These are phyloP conservation scores for Omphalotus guepiniiformis DNA, from an alignment of 768 basidiomycete genomes.

Conservation along the genomic window DNA sequence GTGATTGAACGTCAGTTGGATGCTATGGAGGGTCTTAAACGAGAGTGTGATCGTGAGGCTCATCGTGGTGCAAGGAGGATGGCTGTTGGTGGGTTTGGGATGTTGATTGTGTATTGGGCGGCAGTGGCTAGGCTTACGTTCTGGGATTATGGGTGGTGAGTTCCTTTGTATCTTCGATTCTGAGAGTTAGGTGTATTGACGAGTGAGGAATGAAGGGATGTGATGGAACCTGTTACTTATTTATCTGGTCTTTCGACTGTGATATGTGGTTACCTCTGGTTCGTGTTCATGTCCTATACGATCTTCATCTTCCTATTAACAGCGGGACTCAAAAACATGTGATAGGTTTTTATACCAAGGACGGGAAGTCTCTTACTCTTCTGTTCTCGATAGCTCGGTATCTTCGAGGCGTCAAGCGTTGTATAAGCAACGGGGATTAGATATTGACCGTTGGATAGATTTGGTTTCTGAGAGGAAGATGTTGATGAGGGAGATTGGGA, in stretches of 20 bases:
- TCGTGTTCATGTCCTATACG: background rate
- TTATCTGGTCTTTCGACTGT: constrained; percentile 59
- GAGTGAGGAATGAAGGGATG: constrained; percentile 35
- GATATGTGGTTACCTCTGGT: constrained; percentile 60
- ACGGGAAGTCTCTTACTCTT: constrained; percentile 62
- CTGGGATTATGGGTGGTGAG: constrained; percentile 54
- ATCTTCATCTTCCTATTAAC: background rate
- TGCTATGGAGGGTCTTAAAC: constrained; percentile 52
- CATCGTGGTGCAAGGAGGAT: constrained; percentile 52
- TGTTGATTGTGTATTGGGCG: constrained; percentile 62
- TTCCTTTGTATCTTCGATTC: background rate
- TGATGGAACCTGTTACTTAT: constrained; percentile 70
- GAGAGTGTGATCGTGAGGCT: constrained; percentile 51
- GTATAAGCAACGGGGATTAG: constrained; percentile 54
- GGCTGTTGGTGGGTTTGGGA: constrained; percentile 54
- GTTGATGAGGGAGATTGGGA: constrained; percentile 48
- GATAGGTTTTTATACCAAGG: constrained; percentile 56
- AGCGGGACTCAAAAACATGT: background rate
- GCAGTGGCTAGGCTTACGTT: constrained; percentile 61
- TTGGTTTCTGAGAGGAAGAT: constrained; percentile 44
- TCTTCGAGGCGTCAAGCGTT: constrained; percentile 51
- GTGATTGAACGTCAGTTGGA: constrained; percentile 39
- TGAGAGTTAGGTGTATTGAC: background rate
- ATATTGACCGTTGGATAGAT: constrained; percentile 59
- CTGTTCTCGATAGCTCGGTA: constrained; percentile 54